Evolutionary conservation across 768 basidiomycete species (phyloP), one percentile per base, ranked within the genome.

Genomic region (Lentinus tigrinus): DNA sequence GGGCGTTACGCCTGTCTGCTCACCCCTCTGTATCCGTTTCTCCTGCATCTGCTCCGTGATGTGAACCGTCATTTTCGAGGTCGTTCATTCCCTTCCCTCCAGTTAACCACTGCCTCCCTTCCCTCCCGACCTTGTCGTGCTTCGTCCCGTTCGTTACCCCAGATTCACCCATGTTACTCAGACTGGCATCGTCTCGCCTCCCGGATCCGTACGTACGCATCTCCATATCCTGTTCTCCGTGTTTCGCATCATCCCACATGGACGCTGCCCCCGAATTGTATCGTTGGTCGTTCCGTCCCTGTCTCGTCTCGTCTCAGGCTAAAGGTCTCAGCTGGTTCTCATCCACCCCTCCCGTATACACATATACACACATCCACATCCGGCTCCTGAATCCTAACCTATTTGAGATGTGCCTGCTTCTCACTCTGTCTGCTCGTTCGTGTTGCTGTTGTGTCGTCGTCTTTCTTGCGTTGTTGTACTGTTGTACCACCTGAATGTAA

Each of bases 211-310:
- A 23, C 46, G 36, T 56, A 31, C 55, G 50, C 56, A 57, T 50
- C 21, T 21, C 24, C 54, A 56, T 36, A 17, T 31, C 31, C 11
- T 31, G 31, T 31, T 31, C 31, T 31, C 31, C 31, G 31, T n/a
- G n/a, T 11, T 7, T 14, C 26, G 23, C 43, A 46, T 43, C 40
- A 44, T 31, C 27, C 28, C 52, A 36, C 50, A 57, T 57, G 56
- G 56, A 57, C 56, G 56, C 50, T 52, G 43, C 42, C 52, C 52
- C 49, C 50, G 42, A 47, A 27, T 40, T 57, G 56, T 57, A 57
- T 57, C 56, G 28, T 52, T 57, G 56, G 50, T 52, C 42, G 49
- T 52, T 48, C 43, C 37, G 39, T 28, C 36, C 24, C 19, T 40
- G 26, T 28, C 11, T 38, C 44, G 26, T 28, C 11, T 38, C 44